Percentiles rank a stretch among this genome's conserved stretches.
These are phyloP conservation scores for Saccharomycodes ludwigii DNA, from an alignment of 805 yeast genomes.

Conservation along the genomic window DNA sequence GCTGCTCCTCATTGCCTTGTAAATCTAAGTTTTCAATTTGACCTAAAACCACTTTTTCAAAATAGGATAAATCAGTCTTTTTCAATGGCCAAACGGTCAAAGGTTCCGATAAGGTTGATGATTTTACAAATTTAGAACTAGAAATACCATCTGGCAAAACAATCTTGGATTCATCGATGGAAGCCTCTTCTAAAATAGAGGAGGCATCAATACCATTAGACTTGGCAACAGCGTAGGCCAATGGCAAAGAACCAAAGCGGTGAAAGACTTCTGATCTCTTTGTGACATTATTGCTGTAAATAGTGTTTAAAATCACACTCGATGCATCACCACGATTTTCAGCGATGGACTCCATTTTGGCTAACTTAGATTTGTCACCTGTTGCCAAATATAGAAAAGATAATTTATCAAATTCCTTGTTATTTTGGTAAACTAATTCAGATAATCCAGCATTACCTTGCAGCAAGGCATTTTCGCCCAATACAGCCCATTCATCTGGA, in stretches of 20 bases:
- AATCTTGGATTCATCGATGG: constrained; percentile 49
- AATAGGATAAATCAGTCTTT: constrained; percentile 59
- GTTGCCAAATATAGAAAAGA: constrained; percentile 78
- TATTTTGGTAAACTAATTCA: constrained; percentile 81
- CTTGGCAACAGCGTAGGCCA: constrained; percentile 89
- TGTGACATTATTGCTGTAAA: constrained; percentile 63
- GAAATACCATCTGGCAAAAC: constrained; percentile 42
- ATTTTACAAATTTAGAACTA: constrained; percentile 30
- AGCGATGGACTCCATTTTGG: constrained; percentile 81
- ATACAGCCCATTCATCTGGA: constrained; percentile 60
- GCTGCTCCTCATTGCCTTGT: constrained; percentile 24
- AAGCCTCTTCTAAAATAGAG: constrained; percentile 58
- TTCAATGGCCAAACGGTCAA: constrained; percentile 70
- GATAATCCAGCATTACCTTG: constrained; percentile 84
- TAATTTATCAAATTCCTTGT: constrained; percentile 74
- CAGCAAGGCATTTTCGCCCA: constrained; percentile 73
- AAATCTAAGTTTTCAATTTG: constrained; percentile 54
- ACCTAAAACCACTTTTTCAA: constrained; percentile 75
- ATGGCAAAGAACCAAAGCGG: constrained; percentile 69
- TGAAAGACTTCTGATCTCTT: constrained; percentile 64
- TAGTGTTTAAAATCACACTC: constrained; percentile 70
- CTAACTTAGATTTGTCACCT: constrained; percentile 66
- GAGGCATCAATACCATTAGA: constrained; percentile 73
- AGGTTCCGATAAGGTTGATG: constrained; percentile 36
- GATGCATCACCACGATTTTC: constrained; percentile 74